Evolutionary conservation across 192 early-diverging fungal genomes (phyloP).

Genomic region (Rhizophagus sp.): DNA sequence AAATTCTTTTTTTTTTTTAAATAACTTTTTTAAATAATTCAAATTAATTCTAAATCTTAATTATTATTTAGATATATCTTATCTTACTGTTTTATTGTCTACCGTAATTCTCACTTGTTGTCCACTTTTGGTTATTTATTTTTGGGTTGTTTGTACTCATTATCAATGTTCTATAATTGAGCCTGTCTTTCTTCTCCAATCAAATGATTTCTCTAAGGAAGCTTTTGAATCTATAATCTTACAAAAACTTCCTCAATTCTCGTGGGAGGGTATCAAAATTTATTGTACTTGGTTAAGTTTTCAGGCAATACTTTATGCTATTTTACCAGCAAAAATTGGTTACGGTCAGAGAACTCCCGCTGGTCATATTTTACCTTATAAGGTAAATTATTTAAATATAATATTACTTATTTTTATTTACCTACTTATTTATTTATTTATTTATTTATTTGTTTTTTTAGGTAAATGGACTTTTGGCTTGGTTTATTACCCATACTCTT

Average conservation of each 20-base stretch:
- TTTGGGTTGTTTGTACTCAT: constrained; percentile 65
- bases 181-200: constrained; percentile 47
- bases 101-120: constrained; percentile 60
- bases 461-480: constrained; percentile 78
- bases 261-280: constrained; percentile 53
- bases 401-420: constrained; percentile 5
- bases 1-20: background rate
- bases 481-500: constrained; percentile 68
- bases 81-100: constrained; percentile 52
- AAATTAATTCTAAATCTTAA: background rate
- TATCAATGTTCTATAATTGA: constrained; percentile 66
- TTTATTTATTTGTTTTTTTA: constrained; percentile 22
- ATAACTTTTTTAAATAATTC: no score
- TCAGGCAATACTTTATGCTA: constrained; percentile 67
- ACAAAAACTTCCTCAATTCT: constrained; percentile 46
- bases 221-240: constrained; percentile 37
- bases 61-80: constrained; percentile 42
- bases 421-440: background rate
- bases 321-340: constrained; percentile 68
- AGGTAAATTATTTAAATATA: constrained; percentile 43
- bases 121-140: constrained; percentile 67
- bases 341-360: constrained; percentile 81
- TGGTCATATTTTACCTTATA: constrained; percentile 69
- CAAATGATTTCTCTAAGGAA: constrained; percentile 29
- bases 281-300: constrained; percentile 68